Evolutionary conservation across 257 asterid genomes (phyloP), one percentile per base, ranked within the genome.

Genomic region (Osmanthus fragrans): DNA sequence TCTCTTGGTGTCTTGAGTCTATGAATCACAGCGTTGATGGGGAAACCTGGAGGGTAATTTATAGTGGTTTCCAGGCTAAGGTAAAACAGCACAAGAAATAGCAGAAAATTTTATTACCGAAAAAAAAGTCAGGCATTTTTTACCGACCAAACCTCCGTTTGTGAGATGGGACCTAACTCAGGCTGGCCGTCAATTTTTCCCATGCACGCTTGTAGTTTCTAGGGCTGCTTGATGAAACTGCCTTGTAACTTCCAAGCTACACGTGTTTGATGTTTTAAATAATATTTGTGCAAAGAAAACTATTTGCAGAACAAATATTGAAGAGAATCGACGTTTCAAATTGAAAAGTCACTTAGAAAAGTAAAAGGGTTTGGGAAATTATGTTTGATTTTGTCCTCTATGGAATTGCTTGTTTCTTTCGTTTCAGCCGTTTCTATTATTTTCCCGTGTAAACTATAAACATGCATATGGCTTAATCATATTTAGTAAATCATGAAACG

Each of bases 31-130:
- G 87, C 39, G 69, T 32, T 42, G 73, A 68, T 33, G 2, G 21
- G 33, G 12, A 39, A 39, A 39, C 13, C 13, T 60, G 75, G 73
- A 76, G 85, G 80, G 82, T 32, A 56, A 90, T 85, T 86, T 90
- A 88, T 90, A 90, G 92, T 80, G 68, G 65, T 34, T 60, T 60
- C 34, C 16, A 8, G 68, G 68, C 8, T 51, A 5, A 6, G 2
- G 68, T 60, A 25, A 0, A 25, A 25, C 27, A 23, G 67, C 7
- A 8, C 11, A 23, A 54, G 36, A 8, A 40, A 19, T 11, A 21
- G n/a, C 36, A 9, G 4, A 58, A 58, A 12, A 58, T 3, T 51
- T 54, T 56, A 56, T 56, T 56, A 2, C n/a, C n/a, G n/a, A n/a
- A n/a, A n/a, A n/a, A n/a, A n/a, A n/a, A n/a, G n/a, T n/a, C n/a